These are phyloP conservation scores for Cymodocea nodosa DNA, from an alignment of 116 monocot genomes.

Conservation along the genomic window DNA sequence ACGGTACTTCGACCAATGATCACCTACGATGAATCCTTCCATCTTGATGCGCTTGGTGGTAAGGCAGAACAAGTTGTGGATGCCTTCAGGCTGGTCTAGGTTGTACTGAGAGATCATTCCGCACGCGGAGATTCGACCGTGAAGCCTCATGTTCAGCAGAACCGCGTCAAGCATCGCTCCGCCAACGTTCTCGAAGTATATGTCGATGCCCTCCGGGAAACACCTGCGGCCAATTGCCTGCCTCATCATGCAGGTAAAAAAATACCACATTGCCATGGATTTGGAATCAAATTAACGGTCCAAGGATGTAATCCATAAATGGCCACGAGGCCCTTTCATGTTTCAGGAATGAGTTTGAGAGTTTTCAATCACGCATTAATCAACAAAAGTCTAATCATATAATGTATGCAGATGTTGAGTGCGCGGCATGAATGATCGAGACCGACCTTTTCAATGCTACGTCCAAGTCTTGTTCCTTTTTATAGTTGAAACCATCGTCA, in stretches of 20 bases:
- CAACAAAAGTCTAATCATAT: no score
- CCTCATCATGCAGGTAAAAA: no score
- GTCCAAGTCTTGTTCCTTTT: conserved; percentile 51
- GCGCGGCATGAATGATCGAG: no score
- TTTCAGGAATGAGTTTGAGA: no score
- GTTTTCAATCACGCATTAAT: no score
- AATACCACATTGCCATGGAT: no score
- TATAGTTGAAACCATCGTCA: conserved; percentile 88
- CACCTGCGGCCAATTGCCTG: conserved; percentile 13
- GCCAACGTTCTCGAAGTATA: conserved; percentile 72
- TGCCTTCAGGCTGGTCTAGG: conserved; percentile 35
- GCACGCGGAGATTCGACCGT: conserved; percentile 39
- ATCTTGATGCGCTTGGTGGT: conserved; percentile 27
- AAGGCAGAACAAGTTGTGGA: conserved; percentile 25
- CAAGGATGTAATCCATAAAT: no score
- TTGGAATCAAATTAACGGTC: no score
- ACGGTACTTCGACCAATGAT: conserved; percentile 13
- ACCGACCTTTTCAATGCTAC: conserved; percentile 52
- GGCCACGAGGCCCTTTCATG: no score
- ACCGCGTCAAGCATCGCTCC: conserved; percentile 52
- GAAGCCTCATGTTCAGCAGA: conserved; percentile 39
- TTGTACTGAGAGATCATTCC: conserved; percentile 81
- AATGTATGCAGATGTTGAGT: no score
- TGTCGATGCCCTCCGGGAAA: conserved; percentile 60
- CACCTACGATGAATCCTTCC: conserved; percentile 30